A percentile compares a stretch with the other conserved stretches of the same genome.
Conservation (phyloP, 2,329 filamentous ascomycete species). For the Alternaria sp. region DNA sequence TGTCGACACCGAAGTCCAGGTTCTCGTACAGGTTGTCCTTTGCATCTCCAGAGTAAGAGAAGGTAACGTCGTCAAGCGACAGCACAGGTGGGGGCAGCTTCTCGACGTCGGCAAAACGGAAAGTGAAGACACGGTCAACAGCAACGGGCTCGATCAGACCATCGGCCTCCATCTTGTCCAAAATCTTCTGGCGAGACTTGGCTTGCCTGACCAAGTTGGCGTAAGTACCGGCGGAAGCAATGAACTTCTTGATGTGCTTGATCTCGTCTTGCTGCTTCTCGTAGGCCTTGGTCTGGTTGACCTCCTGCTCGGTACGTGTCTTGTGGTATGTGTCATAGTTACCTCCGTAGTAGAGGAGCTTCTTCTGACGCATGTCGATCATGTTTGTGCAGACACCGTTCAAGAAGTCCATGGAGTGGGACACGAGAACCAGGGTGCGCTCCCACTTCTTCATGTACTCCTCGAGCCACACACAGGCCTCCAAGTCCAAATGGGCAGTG, state of each 20-base stretch:
- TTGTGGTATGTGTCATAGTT: conserved; percentile 98
- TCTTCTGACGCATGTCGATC: conserved; percentile 94
- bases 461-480: conserved; percentile 99
- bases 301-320: conserved; percentile 91
- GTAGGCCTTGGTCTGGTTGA: conserved; percentile 99
- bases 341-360: conserved; percentile 97
- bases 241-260: conserved; percentile 99
- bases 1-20: conserved; percentile 97
- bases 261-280: conserved; percentile 99
- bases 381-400: conserved; percentile 98
- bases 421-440: conserved; percentile 92
- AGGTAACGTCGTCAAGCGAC: conserved; percentile 95
- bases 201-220: conserved; percentile 99
- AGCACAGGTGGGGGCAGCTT: conserved; percentile 98
- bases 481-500: conserved; percentile 97
- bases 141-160: conserved; percentile 94
- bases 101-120: conserved; percentile 98
- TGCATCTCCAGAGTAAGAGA: conserved; percentile 90
- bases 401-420: conserved; percentile 98
- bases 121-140: conserved; percentile 88
- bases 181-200: conserved; percentile 99
- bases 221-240: conserved; percentile 98
- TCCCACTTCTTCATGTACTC: conserved; percentile 99
- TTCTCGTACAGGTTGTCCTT: conserved; percentile 95
- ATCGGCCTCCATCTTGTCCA: conserved; percentile 99